phyloP scores from a whole-genome alignment of 495 filamentous ascomycete genomes.

The Penicillium goetzii region DNA sequence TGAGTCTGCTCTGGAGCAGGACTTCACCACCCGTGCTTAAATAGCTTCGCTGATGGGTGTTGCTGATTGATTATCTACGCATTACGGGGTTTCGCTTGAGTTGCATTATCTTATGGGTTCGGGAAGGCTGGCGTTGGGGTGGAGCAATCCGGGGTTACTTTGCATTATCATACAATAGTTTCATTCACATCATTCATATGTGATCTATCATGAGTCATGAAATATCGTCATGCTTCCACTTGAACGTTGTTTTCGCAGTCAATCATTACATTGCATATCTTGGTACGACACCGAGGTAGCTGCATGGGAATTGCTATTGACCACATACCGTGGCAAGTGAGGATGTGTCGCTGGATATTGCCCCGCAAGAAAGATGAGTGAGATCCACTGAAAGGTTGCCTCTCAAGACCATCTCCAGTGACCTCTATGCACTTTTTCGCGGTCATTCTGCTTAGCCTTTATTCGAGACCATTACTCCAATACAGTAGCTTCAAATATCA shows the following conservation, averaged over 20 bases:
- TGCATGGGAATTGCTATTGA: neutral
- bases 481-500: too few relatives aligned
- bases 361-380: too few relatives aligned
- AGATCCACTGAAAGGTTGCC: too few relatives aligned
- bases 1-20: constrained; percentile 62
- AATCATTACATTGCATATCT: too few relatives aligned
- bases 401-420: too few relatives aligned
- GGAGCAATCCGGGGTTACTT: constrained; percentile 2
- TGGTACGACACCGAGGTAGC: neutral
- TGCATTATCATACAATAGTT: neutral
- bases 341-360: too few relatives aligned
- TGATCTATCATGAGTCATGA: neutral
- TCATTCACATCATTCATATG: neutral
- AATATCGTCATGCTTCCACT: neutral
- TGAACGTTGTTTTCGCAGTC: neutral
- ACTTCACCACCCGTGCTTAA: constrained; percentile 69
- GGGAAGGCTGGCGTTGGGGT: constrained; percentile 19
- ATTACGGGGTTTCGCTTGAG: constrained; percentile 4
- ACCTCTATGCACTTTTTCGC: too few relatives aligned
- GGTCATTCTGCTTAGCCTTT: too few relatives aligned
- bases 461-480: too few relatives aligned
- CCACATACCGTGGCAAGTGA: too few relatives aligned
- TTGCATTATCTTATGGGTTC: constrained; percentile 16
- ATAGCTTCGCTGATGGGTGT: neutral
- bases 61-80: neutral